Evolutionary conservation across 2,329 filamentous ascomycete genomes (phyloP).

Genomic region (Tolypocladium tundrense): DNA sequence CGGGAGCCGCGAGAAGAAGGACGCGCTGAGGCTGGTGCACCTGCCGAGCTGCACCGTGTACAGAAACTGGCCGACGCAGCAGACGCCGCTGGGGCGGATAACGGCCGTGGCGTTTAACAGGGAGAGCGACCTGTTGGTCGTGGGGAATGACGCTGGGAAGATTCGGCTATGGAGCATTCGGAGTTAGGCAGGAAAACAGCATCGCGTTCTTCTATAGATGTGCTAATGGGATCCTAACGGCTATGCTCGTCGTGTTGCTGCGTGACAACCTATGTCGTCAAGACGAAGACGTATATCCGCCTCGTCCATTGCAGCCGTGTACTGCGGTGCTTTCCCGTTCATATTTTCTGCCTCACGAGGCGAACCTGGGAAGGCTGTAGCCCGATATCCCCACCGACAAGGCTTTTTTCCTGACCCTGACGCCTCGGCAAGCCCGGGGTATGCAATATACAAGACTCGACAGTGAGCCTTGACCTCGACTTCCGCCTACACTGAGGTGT

Average conservation of each 20-base stretch:
- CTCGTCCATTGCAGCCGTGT: too few relatives aligned
- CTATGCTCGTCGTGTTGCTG: background rate
- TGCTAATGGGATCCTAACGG: background rate
- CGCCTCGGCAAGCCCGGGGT: background rate
- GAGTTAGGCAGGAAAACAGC: constrained; percentile 30
- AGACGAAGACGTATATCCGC: background rate
- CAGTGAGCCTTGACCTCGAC: too few relatives aligned
- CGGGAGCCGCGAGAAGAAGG: constrained; percentile 76
- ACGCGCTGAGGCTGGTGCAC: constrained; percentile 80
- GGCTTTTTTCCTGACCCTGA: background rate
- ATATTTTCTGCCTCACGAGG: background rate
- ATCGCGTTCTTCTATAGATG: background rate
- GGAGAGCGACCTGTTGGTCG: constrained; percentile 61
- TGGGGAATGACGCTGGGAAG: constrained; percentile 82
- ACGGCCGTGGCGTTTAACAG: constrained; percentile 61
- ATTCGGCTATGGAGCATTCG: constrained; percentile 86
- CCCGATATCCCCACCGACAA: background rate
- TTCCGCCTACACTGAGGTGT: background rate
- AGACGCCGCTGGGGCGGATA: constrained; percentile 79
- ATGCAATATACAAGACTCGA: too few relatives aligned
- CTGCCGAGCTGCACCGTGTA: constrained; percentile 89
- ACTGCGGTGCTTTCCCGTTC: background rate
- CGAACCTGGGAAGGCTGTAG: background rate
- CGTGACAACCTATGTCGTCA: background rate
- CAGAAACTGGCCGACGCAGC: constrained; percentile 89